phyloP scores from a whole-genome alignment of 345 rosid genomes.

The Aethionema arabicum region DNA sequence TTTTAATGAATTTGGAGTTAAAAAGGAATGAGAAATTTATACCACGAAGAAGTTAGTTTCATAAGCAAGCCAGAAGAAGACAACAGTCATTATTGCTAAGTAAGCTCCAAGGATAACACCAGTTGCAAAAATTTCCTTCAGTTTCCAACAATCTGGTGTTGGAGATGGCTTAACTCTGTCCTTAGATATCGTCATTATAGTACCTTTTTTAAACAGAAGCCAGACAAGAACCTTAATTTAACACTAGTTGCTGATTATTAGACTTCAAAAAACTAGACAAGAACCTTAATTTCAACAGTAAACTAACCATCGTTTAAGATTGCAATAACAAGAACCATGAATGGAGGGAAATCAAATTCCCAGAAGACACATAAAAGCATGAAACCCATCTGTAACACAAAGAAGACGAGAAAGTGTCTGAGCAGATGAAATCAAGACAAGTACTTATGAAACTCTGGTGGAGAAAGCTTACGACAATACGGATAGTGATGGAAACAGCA shows the following conservation, averaged over 20 bases:
- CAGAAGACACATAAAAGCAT: conserved; percentile 57
- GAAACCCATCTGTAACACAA: conserved; percentile 52
- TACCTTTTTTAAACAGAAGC: conserved; percentile 36
- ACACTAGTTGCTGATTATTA: no score
- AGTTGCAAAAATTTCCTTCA: conserved; percentile 58
- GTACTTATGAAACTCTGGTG: conserved; percentile 2
- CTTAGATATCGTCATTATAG: conserved; percentile 65
- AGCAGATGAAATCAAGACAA: neutral
- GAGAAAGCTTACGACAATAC: conserved; percentile 54
- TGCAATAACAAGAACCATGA: conserved; percentile 71
- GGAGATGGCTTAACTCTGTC: conserved; percentile 65
- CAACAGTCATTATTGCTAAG: conserved; percentile 55
- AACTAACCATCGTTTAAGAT: conserved; percentile 62
- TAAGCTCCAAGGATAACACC: conserved; percentile 58
- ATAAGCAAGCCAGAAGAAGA: conserved; percentile 55
- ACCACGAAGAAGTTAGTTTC: conserved; percentile 53
- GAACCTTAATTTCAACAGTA: neutral
- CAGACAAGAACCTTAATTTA: conserved; percentile 1
- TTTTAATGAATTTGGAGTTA: neutral
- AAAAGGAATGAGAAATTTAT: conserved; percentile 33
- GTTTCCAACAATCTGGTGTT: conserved; percentile 59
- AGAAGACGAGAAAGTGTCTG: neutral
- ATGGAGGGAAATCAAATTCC: conserved; percentile 70
- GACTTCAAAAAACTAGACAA: neutral
- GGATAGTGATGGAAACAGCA: conserved; percentile 67